phyloP scores from a whole-genome alignment of 306 rosid genomes.

The Ochetophila trinervis region DNA sequence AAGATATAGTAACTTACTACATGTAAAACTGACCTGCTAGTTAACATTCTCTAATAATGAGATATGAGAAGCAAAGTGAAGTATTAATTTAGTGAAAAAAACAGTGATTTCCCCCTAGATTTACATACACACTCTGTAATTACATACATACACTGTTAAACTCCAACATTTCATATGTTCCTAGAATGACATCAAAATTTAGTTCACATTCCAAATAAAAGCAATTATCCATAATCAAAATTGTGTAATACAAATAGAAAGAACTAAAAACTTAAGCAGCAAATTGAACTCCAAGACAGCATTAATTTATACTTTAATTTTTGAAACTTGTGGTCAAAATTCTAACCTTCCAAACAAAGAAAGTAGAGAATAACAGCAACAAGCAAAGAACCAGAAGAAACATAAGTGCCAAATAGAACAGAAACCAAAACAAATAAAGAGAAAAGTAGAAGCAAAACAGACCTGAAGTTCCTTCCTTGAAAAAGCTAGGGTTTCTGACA shows the following conservation, averaged over 20 bases:
- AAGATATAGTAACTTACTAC: no score
- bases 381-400: neutral
- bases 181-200: neutral
- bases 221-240: neutral
- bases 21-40: no score
- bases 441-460: slow-evolving; percentile 11
- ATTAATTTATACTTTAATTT: neutral
- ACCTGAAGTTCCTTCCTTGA: slow-evolving; percentile 38
- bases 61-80: no score
- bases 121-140: neutral
- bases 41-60: no score
- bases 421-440: neutral
- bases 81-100: no score
- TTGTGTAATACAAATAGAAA: neutral
- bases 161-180: neutral
- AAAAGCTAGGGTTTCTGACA: slow-evolving; percentile 20
- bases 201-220: neutral
- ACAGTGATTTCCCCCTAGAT: no score
- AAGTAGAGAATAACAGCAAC: neutral
- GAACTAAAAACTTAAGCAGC: neutral
- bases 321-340: neutral
- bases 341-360: neutral
- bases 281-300: neutral
- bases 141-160: neutral
- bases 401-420: slow-evolving; percentile 6